phyloP scores from a whole-genome alignment of 2,329 filamentous ascomycete genomes.

The Talaromyces sp. region DNA sequence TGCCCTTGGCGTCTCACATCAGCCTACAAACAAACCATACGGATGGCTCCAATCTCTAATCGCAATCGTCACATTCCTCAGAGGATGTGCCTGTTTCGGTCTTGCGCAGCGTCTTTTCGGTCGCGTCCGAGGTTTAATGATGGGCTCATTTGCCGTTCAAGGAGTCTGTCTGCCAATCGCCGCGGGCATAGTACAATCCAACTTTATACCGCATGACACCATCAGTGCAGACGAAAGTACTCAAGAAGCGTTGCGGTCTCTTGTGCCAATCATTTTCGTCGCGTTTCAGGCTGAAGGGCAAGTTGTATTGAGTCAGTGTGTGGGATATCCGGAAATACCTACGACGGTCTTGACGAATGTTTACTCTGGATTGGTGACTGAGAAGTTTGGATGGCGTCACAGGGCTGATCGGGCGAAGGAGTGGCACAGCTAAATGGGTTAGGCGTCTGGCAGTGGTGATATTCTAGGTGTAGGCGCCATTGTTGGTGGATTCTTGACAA shows the following conservation, averaged over 20 bases:
- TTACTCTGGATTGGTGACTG: slow-evolving; percentile 27
- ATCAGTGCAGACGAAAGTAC: background rate
- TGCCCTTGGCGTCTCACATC: background rate
- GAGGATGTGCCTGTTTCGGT: background rate
- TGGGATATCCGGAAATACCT: slow-evolving; percentile 26
- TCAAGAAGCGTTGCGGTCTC: background rate
- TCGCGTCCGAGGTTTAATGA: background rate
- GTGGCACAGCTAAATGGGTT: background rate
- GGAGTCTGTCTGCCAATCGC: background rate
- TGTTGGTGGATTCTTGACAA: background rate
- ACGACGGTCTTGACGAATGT: slow-evolving; percentile 29
- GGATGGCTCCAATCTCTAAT: background rate
- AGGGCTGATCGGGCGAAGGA: background rate
- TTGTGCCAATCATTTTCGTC: background rate
- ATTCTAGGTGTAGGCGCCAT: background rate
- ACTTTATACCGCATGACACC: background rate
- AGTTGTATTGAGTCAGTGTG: slow-evolving; percentile 26
- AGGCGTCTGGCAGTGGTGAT: background rate
- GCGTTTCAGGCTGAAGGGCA: slow-evolving; percentile 23
- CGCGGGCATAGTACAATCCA: background rate
- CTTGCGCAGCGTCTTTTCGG: background rate
- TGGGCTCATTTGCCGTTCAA: background rate
- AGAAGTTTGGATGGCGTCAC: slow-evolving; percentile 19
- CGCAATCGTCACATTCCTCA: background rate
- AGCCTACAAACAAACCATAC: background rate